A percentile compares a stretch with the other conserved stretches of the same genome.
These are phyloP conservation scores for Komagataella pastoris DNA, from an alignment of 805 yeast genomes.

Conservation along the genomic window DNA sequence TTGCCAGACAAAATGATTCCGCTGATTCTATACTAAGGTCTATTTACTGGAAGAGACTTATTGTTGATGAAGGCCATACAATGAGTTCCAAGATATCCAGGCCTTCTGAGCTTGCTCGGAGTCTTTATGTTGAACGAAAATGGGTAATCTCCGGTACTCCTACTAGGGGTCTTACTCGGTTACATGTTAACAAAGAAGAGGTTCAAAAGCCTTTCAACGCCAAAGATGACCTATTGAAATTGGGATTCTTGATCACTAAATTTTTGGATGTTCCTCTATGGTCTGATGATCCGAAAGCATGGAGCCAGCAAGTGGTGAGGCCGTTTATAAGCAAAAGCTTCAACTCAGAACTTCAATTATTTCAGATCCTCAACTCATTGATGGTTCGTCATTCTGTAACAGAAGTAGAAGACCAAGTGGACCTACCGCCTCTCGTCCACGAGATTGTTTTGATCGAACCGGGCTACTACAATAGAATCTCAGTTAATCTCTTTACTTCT, in stretches of 20 bases:
- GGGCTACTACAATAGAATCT: constrained; percentile 44
- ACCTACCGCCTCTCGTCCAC: constrained; percentile 45
- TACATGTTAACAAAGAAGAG: constrained; percentile 28
- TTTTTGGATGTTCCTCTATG: constrained; percentile 51
- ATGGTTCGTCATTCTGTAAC: constrained; percentile 42
- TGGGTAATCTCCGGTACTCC: constrained; percentile 77
- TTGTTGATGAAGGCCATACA: constrained; percentile 69
- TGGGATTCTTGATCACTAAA: constrained; percentile 38
- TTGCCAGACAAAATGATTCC: constrained; percentile 25
- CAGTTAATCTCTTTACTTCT: constrained; percentile 51
- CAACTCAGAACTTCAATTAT: constrained; percentile 27
- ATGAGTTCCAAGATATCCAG: constrained; percentile 39
- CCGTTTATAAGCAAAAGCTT: constrained; percentile 29
- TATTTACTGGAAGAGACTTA: constrained; percentile 54
- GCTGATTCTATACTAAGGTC: constrained; percentile 22
- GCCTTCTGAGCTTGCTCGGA: constrained; percentile 33
- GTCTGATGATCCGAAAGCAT: constrained; percentile 28
- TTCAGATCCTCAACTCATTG: constrained; percentile 28
- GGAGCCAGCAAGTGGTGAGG: constrained; percentile 31
- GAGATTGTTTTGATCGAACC: constrained; percentile 47
- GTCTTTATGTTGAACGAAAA: constrained; percentile 40
- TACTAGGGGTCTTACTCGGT: constrained; percentile 51
- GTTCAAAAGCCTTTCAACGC: constrained; percentile 38
- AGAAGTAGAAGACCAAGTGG: constrained; percentile 42
- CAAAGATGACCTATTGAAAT: constrained; percentile 34